Evolutionary conservation across 768 basidiomycete species (phyloP).

Genomic region (Lactarius tabidus): DNA sequence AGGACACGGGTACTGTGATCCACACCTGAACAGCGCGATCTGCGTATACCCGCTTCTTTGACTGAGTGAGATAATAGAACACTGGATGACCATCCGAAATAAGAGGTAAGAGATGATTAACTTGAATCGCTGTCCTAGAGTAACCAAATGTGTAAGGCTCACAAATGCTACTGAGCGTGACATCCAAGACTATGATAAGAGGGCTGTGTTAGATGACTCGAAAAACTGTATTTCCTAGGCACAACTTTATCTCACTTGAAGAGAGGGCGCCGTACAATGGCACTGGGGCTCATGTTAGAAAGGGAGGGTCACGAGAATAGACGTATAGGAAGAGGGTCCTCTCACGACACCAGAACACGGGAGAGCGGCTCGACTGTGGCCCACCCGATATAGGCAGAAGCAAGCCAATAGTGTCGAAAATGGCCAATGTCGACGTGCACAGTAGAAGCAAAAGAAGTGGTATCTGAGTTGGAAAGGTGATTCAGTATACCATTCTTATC

Average conservation of each 20-base stretch:
- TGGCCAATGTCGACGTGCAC: neutral
- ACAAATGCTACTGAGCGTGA: slow-evolving; percentile 1
- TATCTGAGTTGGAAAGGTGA: neutral
- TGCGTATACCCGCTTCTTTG: neutral
- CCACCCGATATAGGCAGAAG: neutral
- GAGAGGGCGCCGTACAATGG: neutral
- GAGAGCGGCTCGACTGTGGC: too few relatives aligned
- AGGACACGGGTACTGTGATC: too few relatives aligned
- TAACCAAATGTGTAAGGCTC: neutral
- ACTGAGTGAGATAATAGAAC: slow-evolving; percentile 2
- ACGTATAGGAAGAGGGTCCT: neutral
- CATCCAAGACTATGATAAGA: slow-evolving; percentile 2
- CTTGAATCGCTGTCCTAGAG: neutral
- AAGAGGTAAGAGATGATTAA: neutral
- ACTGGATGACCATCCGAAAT: neutral
- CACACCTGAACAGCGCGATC: slow-evolving; percentile 6
- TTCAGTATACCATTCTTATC: neutral
- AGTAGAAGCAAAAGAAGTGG: slow-evolving; percentile 3
- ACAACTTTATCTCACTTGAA: neutral
- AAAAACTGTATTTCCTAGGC: too few relatives aligned
- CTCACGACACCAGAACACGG: neutral
- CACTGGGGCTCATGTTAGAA: neutral
- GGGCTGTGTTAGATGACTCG: neutral
- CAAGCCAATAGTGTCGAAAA: neutral
- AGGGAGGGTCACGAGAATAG: neutral